Conservation (phyloP, 305 asterid species). For the Fraxinus platypoda region DNA sequence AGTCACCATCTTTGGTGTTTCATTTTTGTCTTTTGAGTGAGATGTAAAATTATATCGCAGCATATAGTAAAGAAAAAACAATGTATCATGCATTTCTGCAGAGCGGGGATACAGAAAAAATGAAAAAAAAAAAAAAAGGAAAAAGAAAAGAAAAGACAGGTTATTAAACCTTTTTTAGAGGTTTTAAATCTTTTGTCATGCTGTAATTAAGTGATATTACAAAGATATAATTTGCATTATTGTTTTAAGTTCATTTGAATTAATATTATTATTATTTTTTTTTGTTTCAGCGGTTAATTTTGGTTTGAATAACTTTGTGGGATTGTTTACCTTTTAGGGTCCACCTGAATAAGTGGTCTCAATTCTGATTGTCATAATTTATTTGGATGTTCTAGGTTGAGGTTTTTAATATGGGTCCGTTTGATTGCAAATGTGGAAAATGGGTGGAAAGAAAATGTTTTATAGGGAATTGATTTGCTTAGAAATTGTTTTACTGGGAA, state of each 20-base stretch:
- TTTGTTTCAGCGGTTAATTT: background rate
- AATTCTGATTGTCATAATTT: background rate
- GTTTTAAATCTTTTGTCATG: background rate
- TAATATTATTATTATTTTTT: background rate
- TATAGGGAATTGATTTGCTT: too few relatives aligned
- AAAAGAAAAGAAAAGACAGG: background rate
- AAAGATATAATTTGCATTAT: background rate
- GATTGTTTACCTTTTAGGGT: background rate
- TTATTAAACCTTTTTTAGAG: background rate
- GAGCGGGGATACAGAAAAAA: conserved; percentile 24
- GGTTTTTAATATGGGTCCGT: background rate
- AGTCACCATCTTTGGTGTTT: conserved; percentile 8
- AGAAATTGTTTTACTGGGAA: too few relatives aligned
- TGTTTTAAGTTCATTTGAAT: background rate
- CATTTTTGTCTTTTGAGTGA: conserved; percentile 27
- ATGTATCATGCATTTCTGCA: conserved; percentile 28
- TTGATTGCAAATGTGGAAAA: too few relatives aligned
- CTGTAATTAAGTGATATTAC: background rate
- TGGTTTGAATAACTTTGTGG: background rate
- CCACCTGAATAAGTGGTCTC: background rate
- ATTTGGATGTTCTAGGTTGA: background rate
- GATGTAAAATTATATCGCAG: conserved; percentile 30
- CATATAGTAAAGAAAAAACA: conserved; percentile 22
- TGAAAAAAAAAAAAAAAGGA: background rate
- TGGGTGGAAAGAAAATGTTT: too few relatives aligned